phyloP scores from a whole-genome alignment of 257 asterid genomes.

The Capsicum chinense region DNA sequence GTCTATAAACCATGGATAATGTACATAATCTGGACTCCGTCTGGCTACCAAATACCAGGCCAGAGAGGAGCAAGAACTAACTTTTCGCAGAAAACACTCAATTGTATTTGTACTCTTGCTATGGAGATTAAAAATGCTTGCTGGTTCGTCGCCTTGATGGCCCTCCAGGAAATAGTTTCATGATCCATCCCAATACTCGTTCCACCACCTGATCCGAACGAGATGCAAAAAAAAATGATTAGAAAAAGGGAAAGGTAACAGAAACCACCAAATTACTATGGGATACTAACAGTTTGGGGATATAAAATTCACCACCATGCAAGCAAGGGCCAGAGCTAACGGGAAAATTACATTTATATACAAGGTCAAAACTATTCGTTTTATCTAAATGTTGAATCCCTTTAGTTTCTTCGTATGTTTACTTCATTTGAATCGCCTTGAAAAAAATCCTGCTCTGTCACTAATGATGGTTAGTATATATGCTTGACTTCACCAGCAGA shows the following conservation, averaged over 20 bases:
- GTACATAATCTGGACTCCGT: constrained; percentile 54
- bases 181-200: constrained; percentile 95
- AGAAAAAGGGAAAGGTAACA: not conserved
- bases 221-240: not conserved
- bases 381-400: not conserved
- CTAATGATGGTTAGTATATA: not conserved
- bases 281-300: not conserved
- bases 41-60: constrained; percentile 42
- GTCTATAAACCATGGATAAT: constrained; percentile 42
- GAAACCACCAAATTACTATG: not conserved
- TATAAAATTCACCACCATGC: no score
- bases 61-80: constrained; percentile 36
- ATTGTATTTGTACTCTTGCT: not conserved
- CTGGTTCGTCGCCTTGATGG: constrained; percentile 78
- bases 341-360: no score
- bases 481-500: no score
- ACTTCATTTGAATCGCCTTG: not conserved
- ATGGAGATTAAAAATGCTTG: constrained; percentile 64
- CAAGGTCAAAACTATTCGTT: not conserved
- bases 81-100: constrained; percentile 40
- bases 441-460: no score
- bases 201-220: constrained; percentile 75
- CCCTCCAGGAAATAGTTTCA: constrained; percentile 97
- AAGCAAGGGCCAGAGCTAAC: no score
- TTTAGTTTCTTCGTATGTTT: no score